Percentiles rank a stretch among this genome's conserved stretches.
phyloP scores from a whole-genome alignment of 805 yeast species.

The Ogataea degrootiae region DNA sequence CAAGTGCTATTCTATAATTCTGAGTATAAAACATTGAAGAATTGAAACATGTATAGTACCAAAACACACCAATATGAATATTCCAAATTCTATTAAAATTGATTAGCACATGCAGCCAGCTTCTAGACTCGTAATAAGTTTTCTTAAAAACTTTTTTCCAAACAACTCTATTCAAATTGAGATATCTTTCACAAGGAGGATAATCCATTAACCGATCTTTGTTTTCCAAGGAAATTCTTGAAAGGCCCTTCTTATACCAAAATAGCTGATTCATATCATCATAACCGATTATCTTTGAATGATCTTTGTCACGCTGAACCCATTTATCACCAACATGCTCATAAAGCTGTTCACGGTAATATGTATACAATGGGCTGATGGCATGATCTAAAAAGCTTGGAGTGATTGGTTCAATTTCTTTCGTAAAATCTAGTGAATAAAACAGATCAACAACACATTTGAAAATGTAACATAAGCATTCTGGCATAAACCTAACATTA shows the following conservation, averaged over 20 bases:
- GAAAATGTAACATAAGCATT: conserved; percentile 78
- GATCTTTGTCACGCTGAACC: conserved; percentile 54
- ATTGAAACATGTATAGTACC: conserved; percentile 72
- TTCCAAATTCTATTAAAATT: conserved; percentile 81
- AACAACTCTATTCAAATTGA: conserved; percentile 44
- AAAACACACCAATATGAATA: conserved; percentile 66
- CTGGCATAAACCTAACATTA: conserved; percentile 83
- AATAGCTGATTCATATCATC: conserved; percentile 87
- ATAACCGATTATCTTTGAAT: conserved; percentile 69
- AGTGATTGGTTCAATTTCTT: conserved; percentile 26
- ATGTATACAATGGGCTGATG: conserved; percentile 71
- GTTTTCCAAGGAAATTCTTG: conserved; percentile 44
- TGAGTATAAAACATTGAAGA: conserved; percentile 63
- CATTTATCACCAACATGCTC: conserved; percentile 38
- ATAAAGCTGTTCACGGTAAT: conserved; percentile 51
- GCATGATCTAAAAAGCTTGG: conserved; percentile 56
- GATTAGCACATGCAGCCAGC: conserved; percentile 69
- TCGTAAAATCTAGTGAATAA: conserved; percentile 41
- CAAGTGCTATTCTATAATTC: conserved; percentile 45
- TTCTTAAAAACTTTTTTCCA: conserved; percentile 72
- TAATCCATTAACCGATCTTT: conserved; percentile 46
- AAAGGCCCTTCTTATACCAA: conserved; percentile 74
- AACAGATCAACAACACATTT: conserved; percentile 73
- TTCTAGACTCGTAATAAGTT: conserved; percentile 69
- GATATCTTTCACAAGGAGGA: conserved; percentile 52